These are phyloP conservation scores for Phlyctochytrium planicorne DNA, from an alignment of 192 early-diverging fungal species.

Conservation along the genomic window DNA sequence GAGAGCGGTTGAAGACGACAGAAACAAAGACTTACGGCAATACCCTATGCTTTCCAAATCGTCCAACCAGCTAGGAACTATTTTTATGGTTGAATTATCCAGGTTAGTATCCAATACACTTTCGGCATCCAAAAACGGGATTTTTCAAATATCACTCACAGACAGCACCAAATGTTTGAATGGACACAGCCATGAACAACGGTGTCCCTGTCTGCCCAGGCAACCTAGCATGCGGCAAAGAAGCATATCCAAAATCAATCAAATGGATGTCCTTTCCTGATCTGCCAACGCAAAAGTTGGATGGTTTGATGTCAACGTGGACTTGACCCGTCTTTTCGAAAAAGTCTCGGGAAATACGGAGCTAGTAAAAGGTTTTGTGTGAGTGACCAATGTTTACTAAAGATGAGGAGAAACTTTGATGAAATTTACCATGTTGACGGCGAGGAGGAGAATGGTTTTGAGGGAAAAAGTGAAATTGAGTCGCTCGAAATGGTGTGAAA, in stretches of 20 bases:
- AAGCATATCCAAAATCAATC: slow-evolving; percentile 41
- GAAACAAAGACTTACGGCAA: slow-evolving; percentile 17
- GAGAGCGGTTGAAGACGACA: neutral
- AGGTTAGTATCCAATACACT: neutral
- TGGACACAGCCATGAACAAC: slow-evolving; percentile 29
- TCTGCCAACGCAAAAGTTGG: slow-evolving; percentile 26
- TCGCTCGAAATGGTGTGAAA: slow-evolving; percentile 21
- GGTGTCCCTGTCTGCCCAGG: slow-evolving; percentile 40
- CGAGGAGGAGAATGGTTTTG: slow-evolving; percentile 27
- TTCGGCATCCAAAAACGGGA: too few species aligned
- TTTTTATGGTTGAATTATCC: neutral
- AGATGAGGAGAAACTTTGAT: too few species aligned
- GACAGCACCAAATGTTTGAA: slow-evolving; percentile 29
- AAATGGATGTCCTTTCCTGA: slow-evolving; percentile 20
- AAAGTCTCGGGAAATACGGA: slow-evolving; percentile 13
- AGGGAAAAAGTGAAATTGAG: slow-evolving; percentile 17
- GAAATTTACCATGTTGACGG: slow-evolving; percentile 20
- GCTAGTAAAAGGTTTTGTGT: slow-evolving; percentile 5
- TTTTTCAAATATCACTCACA: slow-evolving; percentile 12
- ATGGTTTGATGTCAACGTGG: slow-evolving; percentile 38
- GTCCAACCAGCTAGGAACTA: slow-evolving; percentile 30
- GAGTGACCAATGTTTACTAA: too few species aligned
- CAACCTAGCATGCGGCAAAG: slow-evolving; percentile 19
- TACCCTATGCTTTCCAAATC: slow-evolving; percentile 35
- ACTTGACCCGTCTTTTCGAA: slow-evolving; percentile 16